Evolutionary conservation across 1,284 basidiomycete genomes (phyloP), one percentile per base, ranked within the genome.

Genomic region (Phellopilus nigrolimitatus): DNA sequence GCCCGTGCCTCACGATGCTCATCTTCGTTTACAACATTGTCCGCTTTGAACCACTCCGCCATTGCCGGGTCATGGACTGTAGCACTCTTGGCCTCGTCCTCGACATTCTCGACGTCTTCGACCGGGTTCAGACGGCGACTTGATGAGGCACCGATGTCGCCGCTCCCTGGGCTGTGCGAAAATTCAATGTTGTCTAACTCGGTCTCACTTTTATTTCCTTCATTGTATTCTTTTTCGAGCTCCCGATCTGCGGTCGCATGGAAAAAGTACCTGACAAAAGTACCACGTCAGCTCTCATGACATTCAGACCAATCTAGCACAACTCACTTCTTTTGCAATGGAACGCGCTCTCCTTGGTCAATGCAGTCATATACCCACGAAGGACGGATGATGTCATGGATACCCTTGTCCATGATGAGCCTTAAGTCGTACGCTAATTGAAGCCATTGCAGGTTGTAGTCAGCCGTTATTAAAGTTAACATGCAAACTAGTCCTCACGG

Each of bases 351-450:
- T 12, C 73, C 74, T 25, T 72, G 69, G 3, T 75, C 70, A 38
- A 94, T 74, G n/a, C 84, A 91, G 60, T 92, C 88, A 39, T 75
- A 64, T 44, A 97, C 72, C 91, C 92, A 97, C 27, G 76, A 68
- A 0, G 93, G 89, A 49, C 76, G 82, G 50, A 95, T 70, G 44
- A 95, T 77, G 61, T 91, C 87, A 52, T 80, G 68, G 1, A 70
- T 68, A 3, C 72, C 80, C 61, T 85, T 85, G 56, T 85, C 71
- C 51, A 80, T 84, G 60, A 78, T 73, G 61, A 76, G 64, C 66
- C 81, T 79, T 50, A 88, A 68, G 60, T 86, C 80, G 57, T 83
- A 84, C 1, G 84, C 84, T 88, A 15, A 30, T 27, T 4, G 3
- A 47, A 17, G 7, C n/a, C 3, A 17, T 37, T 15, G 19, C 19